Conservation (phyloP, 2,329 filamentous ascomycete species). For the Penicillium frequentans region DNA sequence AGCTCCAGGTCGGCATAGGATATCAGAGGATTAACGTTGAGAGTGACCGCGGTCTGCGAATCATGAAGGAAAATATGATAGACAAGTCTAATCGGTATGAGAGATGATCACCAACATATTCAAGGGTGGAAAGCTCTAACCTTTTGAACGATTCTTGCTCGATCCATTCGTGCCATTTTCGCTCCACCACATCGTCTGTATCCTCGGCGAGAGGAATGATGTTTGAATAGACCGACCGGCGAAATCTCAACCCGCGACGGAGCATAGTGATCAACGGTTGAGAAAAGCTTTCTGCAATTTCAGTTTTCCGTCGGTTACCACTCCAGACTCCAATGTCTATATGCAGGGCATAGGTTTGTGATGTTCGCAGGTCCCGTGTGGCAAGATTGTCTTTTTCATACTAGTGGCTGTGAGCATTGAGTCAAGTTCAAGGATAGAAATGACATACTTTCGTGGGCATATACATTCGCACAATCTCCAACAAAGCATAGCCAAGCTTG, state of each 20-base stretch:
- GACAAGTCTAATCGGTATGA: conserved; percentile 46
- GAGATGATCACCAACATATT: not conserved
- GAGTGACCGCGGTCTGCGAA: conserved; percentile 65
- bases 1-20: conserved; percentile 69
- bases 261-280: conserved; percentile 58
- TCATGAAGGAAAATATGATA: conserved; percentile 67
- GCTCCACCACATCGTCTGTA: conserved; percentile 56
- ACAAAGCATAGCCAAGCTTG: conserved; percentile 44
- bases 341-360: conserved; percentile 52
- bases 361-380: conserved; percentile 54
- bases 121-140: conserved; percentile 27
- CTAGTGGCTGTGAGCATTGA: conserved; percentile 43
- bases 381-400: conserved; percentile 45
- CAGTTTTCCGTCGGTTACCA: conserved; percentile 60
- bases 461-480: conserved; percentile 40
- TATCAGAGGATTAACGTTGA: conserved; percentile 64
- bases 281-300: conserved; percentile 59
- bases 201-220: conserved; percentile 57
- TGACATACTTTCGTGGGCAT: conserved; percentile 61
- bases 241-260: conserved; percentile 59
- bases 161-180: conserved; percentile 67
- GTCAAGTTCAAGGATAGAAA: conserved; percentile 58
- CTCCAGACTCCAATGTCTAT: conserved; percentile 60
- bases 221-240: conserved; percentile 54
- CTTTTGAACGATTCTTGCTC: conserved; percentile 67